Conservation (phyloP, 768 basidiomycete species). For the Russula sp. region DNA sequence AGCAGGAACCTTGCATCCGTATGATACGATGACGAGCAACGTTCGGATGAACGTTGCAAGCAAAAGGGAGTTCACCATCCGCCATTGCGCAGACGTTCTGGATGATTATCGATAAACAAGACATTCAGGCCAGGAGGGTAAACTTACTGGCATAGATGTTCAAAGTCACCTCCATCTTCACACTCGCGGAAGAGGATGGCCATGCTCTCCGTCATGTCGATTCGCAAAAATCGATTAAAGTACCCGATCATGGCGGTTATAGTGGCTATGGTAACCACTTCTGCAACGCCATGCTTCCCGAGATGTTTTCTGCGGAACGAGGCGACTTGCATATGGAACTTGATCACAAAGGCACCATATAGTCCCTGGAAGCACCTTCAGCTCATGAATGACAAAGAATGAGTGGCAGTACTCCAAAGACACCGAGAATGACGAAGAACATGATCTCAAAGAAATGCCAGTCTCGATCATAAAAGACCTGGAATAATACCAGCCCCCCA, state of each 20-base stretch:
- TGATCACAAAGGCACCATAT: conserved; percentile 95
- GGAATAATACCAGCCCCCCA: conserved; percentile 95
- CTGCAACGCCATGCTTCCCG: conserved; percentile 74
- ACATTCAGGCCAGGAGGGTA: conserved; percentile 1
- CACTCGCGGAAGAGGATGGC: conserved; percentile 94
- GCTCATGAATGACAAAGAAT: not conserved
- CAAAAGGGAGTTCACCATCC: conserved; percentile 87
- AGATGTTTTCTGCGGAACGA: conserved; percentile 92
- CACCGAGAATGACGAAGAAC: conserved; percentile 89
- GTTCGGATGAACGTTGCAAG: conserved; percentile 87
- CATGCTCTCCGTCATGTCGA: conserved; percentile 98
- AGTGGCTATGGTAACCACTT: conserved; percentile 82
- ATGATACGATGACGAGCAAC: conserved; percentile 83
- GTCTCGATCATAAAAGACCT: conserved; percentile 93
- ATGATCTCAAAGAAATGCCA: conserved; percentile 99
- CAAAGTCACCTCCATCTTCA: conserved; percentile 85
- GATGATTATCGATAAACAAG: conserved; percentile 4
- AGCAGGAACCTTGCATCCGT: conserved; percentile 94
- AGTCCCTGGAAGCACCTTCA: conserved; percentile 56
- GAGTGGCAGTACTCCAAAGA: conserved; percentile 69
- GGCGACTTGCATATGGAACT: conserved; percentile 92
- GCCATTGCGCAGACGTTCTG: conserved; percentile 89
- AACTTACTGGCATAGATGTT: conserved; percentile 92
- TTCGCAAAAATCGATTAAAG: conserved; percentile 88
- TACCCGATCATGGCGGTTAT: conserved; percentile 91